Base-by-base conservation (phyloP, 768 basidiomycete genomes). In the Lactarius evosmus region DNA sequence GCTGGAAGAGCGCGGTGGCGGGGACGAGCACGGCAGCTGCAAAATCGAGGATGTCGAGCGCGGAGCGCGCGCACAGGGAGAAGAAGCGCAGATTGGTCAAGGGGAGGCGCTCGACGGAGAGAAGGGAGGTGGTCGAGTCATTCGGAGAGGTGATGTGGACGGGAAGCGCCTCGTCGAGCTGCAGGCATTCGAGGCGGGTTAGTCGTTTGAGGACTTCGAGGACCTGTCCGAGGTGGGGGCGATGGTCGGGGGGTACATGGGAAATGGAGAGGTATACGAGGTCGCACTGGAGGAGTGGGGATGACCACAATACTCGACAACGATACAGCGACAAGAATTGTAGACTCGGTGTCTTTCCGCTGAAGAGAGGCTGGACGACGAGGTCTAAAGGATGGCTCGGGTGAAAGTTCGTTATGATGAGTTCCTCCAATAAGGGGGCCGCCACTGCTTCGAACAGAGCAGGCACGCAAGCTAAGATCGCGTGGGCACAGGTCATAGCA, bases 251-350 rank as follows among this genome's bases (percentile, higher is more conserved):
- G 7, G 46, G 62, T 22, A 66, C 53, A 51, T 65, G 65, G 25
- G 62, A 64, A 58, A 66, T 41, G 49, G 50, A 64, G 34, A 66
- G 65, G 36, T 65, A 64, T 55, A 66, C 63, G 57, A 66, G 62
- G 52, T 65, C 49, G 29, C 56, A 54, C 44, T 49, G 65, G 25
- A 66, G 34, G 57, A 66, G 65, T 4, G 62, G 62, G 56, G 62
- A 66, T 32, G 65, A 64, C 57, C 65, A 66, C 14, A 55, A 11
- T 25, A 66, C 51, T 16, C 58, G 56, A 44, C 62, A 65, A 29
- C 63, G 62, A 17, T 64, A 55, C 12, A 66, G 29, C 8, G 62
- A 55, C 27, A 66, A 29, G 56, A 65, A 36, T 36, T 64, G 62
- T 19, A 66, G 29, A 14, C n/a, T 51, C 34, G 65, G 63, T 14